Conservation (phyloP, 768 basidiomycete species). For the Floccularia luteovirens region DNA sequence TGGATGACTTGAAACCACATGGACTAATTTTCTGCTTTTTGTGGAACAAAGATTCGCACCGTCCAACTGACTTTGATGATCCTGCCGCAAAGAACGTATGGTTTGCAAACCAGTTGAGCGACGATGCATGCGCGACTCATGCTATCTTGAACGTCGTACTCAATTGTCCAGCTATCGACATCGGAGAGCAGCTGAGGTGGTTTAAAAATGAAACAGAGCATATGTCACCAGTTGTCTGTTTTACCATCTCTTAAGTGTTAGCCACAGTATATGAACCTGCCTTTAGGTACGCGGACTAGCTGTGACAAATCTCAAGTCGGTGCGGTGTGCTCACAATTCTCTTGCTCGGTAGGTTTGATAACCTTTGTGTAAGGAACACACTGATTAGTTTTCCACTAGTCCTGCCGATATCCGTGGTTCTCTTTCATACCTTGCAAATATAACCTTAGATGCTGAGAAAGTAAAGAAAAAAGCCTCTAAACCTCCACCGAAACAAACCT, state of each 20-base stretch:
- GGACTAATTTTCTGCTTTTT: slow-evolving; percentile 61
- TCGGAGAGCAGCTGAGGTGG: slow-evolving; percentile 33
- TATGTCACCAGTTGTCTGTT: slow-evolving; percentile 53
- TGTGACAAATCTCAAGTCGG: slow-evolving; percentile 44
- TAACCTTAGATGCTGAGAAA: slow-evolving; percentile 36
- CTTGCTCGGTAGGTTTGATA: slow-evolving; percentile 41
- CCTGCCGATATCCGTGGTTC: slow-evolving; percentile 54
- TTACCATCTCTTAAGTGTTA: slow-evolving; percentile 4
- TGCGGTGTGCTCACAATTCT: slow-evolving; percentile 51
- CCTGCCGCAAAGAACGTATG: slow-evolving; percentile 50
- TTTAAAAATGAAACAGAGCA: slow-evolving; percentile 44
- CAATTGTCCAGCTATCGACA: slow-evolving; percentile 43
- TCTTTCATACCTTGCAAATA: slow-evolving; percentile 32
- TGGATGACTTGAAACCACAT: slow-evolving; percentile 49
- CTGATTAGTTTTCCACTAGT: slow-evolving; percentile 18
- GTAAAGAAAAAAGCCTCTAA: slow-evolving; percentile 20
- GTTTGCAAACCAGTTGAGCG: slow-evolving; percentile 64
- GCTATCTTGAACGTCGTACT: slow-evolving; percentile 54
- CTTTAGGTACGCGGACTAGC: slow-evolving; percentile 58
- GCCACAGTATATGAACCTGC: not conserved
- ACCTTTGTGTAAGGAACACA: not conserved
- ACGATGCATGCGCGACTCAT: slow-evolving; percentile 59
- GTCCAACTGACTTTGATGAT: slow-evolving; percentile 39
- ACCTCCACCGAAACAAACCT: slow-evolving; percentile 6
- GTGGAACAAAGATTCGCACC: slow-evolving; percentile 42